Evolutionary conservation across 169 alveolate genomes (phyloP).

Genomic region (Plasmodium fragile): DNA sequence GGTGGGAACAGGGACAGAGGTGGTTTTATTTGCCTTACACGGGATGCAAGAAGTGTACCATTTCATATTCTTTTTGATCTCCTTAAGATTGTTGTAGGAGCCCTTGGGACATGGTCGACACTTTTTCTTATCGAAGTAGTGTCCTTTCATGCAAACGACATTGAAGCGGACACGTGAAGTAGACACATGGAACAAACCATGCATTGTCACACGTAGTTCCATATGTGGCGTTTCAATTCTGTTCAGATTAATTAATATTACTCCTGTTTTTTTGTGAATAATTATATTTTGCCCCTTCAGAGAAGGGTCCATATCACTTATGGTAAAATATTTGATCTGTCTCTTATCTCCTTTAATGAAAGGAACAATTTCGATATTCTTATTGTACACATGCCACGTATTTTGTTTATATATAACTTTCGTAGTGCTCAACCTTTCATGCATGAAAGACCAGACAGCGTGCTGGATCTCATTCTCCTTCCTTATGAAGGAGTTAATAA

Average conservation of each 20-base stretch:
- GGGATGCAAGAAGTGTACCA: slow-evolving; percentile 67
- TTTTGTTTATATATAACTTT: slow-evolving; percentile 3
- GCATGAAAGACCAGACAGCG: slow-evolving; percentile 30
- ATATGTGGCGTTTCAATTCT: slow-evolving; percentile 12
- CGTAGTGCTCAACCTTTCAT: slow-evolving; percentile 31
- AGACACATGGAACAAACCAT: slow-evolving; percentile 72
- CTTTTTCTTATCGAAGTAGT: slow-evolving; percentile 66
- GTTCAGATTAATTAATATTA: slow-evolving; percentile 9
- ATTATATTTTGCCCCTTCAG: slow-evolving; percentile 28
- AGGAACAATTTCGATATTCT: slow-evolving; percentile 20
- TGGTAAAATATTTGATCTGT: slow-evolving; percentile 30
- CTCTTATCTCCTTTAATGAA: slow-evolving; percentile 56
- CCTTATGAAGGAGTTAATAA: slow-evolving; percentile 23
- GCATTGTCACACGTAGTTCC: slow-evolving; percentile 26
- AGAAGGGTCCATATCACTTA: slow-evolving; percentile 7
- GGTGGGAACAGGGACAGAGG: slow-evolving; percentile 69
- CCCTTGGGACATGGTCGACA: slow-evolving; percentile 87
- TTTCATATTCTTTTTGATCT: slow-evolving; percentile 62
- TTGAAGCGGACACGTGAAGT: slow-evolving; percentile 28
- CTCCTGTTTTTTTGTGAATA: slow-evolving; percentile 65
- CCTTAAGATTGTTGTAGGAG: slow-evolving; percentile 80
- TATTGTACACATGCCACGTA: slow-evolving; percentile 5
- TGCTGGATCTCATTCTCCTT: background rate
- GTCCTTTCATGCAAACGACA: slow-evolving; percentile 76
- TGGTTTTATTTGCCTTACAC: slow-evolving; percentile 81